Conservation (phyloP, 768 basidiomycete genomes). For the Peribolospora baueri region DNA sequence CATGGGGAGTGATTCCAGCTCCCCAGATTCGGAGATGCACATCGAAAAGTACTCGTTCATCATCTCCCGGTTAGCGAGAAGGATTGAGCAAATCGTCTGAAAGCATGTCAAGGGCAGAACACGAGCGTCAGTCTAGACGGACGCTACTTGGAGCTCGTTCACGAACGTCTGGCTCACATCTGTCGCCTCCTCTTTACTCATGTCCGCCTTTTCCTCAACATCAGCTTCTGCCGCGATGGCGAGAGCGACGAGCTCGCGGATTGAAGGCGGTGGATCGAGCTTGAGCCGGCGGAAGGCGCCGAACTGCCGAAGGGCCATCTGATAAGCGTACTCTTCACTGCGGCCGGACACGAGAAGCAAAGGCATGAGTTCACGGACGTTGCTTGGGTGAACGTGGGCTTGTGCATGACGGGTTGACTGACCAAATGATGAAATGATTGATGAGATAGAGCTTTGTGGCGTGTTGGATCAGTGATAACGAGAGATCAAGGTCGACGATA, state of each 20-base stretch:
- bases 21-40: slow-evolving; percentile 34
- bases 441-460: slow-evolving; percentile 70
- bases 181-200: slow-evolving; percentile 38
- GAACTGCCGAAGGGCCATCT: slow-evolving; percentile 75
- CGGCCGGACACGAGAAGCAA: background rate
- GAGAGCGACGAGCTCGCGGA: slow-evolving; percentile 45
- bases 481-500: slow-evolving; percentile 49
- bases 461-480: slow-evolving; percentile 62
- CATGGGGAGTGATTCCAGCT: slow-evolving; percentile 52
- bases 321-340: slow-evolving; percentile 88
- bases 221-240: slow-evolving; percentile 49
- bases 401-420: slow-evolving; percentile 18
- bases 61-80: slow-evolving; percentile 37
- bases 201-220: slow-evolving; percentile 24
- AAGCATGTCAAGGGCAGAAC: slow-evolving; percentile 2
- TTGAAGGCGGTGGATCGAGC: slow-evolving; percentile 54
- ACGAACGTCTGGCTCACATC: slow-evolving; percentile 28
- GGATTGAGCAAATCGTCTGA: slow-evolving; percentile 9
- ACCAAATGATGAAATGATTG: slow-evolving; percentile 66
- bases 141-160: too few species aligned
- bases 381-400: background rate
- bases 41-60: slow-evolving; percentile 76
- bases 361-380: background rate
- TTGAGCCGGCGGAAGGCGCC: slow-evolving; percentile 51
- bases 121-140: background rate